Conservation (phyloP, 1,284 basidiomycete species). For the Athelia sp. region DNA sequence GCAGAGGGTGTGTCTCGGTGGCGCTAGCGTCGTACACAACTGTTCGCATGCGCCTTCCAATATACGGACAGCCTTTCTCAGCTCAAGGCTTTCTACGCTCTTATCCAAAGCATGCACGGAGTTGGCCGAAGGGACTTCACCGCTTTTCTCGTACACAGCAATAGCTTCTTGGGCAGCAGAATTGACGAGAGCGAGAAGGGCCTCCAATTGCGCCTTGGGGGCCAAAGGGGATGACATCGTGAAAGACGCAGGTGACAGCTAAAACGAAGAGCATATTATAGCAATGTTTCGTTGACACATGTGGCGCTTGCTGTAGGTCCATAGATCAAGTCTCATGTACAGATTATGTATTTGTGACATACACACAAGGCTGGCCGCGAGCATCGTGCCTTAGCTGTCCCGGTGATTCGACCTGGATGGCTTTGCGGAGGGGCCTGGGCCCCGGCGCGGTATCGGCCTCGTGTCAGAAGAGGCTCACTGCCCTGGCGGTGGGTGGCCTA, state of each 20-base stretch:
- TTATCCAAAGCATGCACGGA: constrained; percentile 23
- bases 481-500: too few relatives aligned
- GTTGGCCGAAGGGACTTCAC: constrained; percentile 20
- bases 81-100: constrained; percentile 8
- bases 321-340: too few relatives aligned
- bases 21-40: constrained; percentile 21
- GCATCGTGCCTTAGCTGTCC: too few relatives aligned
- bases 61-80: constrained; percentile 20
- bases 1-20: constrained; percentile 23
- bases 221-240: background rate
- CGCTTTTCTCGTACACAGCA: constrained; percentile 9
- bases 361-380: too few relatives aligned
- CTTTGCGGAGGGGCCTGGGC: too few relatives aligned
- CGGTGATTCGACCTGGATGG: too few relatives aligned
- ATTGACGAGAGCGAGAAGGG: constrained; percentile 10
- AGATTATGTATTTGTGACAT: too few relatives aligned
- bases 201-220: constrained; percentile 1
- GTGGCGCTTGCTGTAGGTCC: too few relatives aligned
- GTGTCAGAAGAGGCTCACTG: too few relatives aligned
- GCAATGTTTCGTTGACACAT: too few relatives aligned
- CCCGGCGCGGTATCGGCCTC: too few relatives aligned
- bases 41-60: constrained; percentile 28
- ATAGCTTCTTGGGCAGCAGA: constrained; percentile 8
- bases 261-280: background rate
- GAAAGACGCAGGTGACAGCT: background rate